Evolutionary conservation across 78 protist species (phyloP).

Genomic region (Cavenderia fasciculata): DNA sequence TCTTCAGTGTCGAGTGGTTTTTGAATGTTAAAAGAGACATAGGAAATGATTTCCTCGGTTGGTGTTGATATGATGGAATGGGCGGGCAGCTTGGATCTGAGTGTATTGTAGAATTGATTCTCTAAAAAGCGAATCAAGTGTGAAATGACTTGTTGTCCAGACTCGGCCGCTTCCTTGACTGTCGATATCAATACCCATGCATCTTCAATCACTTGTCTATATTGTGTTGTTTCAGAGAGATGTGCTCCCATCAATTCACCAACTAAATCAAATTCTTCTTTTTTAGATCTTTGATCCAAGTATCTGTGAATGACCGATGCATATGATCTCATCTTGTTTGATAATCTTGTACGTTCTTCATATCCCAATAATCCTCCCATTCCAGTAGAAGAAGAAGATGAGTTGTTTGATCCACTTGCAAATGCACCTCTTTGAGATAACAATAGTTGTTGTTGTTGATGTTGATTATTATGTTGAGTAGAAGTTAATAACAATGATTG

Average conservation of each 20-base stretch:
- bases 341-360: conserved; percentile 30
- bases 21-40: not conserved
- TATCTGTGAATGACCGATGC: conserved; percentile 31
- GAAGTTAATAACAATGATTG: not conserved
- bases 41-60: conserved; percentile 9
- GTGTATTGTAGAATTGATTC: conserved; percentile 1
- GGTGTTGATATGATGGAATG: conserved; percentile 35
- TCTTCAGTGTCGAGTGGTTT: not conserved
- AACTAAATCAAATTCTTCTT: not conserved
- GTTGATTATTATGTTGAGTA: not conserved
- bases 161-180: not conserved
- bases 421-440: conserved; percentile 14
- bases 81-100: conserved; percentile 8
- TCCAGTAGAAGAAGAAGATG: not conserved
- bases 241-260: conserved; percentile 18
- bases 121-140: conserved; percentile 23
- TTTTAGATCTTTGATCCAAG: too few relatives aligned
- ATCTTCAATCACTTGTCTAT: not conserved
- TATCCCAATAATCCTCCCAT: not conserved
- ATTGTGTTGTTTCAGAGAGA: not conserved
- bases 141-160: not conserved
- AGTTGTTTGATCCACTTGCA: conserved; percentile 12
- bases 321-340: conserved; percentile 54
- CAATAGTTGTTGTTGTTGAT: not conserved
- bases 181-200: conserved; percentile 19